A percentile compares a stretch with the other conserved stretches of the same genome.
Conservation (phyloP, 2,329 filamentous ascomycete species). For the Xylariaceae sp. region DNA sequence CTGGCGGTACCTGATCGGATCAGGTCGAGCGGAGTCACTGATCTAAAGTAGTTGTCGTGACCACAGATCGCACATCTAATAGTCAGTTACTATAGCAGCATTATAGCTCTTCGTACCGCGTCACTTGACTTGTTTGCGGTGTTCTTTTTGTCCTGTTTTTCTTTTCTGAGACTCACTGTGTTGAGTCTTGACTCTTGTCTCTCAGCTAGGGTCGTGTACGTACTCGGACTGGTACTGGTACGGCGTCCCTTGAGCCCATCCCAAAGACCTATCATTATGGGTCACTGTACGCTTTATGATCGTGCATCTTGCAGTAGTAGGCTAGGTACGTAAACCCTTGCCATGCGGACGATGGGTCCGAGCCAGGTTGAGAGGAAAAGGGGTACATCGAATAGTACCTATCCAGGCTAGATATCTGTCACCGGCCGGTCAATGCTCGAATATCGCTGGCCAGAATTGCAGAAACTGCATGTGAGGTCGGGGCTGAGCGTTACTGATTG, state of each 20-base stretch:
- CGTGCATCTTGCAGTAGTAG: constrained; percentile 6
- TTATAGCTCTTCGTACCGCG: too few species aligned
- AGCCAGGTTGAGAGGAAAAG: constrained; percentile 14
- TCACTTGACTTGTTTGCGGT: too few species aligned
- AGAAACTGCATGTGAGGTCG: not conserved
- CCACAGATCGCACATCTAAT: too few species aligned
- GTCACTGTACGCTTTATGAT: constrained; percentile 4
- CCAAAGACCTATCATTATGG: constrained; percentile 9
- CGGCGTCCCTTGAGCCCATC: not conserved
- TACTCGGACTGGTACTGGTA: not conserved
- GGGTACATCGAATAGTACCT: constrained; percentile 9
- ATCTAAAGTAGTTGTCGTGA: not conserved
- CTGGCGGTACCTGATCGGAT: too few species aligned
- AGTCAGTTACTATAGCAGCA: too few species aligned
- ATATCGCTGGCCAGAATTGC: not conserved
- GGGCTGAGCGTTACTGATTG: constrained; percentile 2
- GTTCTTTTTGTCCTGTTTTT: too few species aligned
- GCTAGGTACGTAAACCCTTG: not conserved
- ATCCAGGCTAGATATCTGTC: not conserved
- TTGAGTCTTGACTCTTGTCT: too few species aligned
- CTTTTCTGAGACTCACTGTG: too few species aligned
- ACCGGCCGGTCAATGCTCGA: constrained; percentile 6
- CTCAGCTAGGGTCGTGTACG: too few species aligned
- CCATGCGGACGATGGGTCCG: not conserved
- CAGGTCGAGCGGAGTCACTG: too few species aligned